Evolutionary conservation across 768 basidiomycete genomes (phyloP).

Genomic region (Russula sp.): DNA sequence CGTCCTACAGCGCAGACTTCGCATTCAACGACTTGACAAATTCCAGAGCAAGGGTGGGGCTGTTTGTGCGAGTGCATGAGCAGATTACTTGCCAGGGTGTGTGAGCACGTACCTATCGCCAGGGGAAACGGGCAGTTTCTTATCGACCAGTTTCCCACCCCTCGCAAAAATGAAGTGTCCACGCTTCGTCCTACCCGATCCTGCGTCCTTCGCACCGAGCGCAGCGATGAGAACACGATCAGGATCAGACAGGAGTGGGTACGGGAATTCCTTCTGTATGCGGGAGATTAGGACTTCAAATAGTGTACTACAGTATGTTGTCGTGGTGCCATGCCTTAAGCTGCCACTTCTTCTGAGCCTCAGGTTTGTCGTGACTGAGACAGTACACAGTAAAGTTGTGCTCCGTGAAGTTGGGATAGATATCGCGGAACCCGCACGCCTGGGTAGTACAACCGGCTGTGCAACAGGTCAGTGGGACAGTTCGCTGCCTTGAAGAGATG

Average conservation of each 20-base stretch:
- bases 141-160: conserved; percentile 84
- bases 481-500: not conserved
- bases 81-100: not conserved
- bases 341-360: conserved; percentile 80
- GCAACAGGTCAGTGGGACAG: conserved; percentile 1
- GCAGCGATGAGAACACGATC: conserved; percentile 71
- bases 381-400: conserved; percentile 73
- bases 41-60: conserved; percentile 59
- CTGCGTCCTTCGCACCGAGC: conserved; percentile 61
- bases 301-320: not conserved
- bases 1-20: conserved; percentile 4
- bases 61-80: conserved; percentile 27
- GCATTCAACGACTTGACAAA: conserved; percentile 48
- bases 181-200: conserved; percentile 72
- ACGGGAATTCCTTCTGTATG: conserved; percentile 73
- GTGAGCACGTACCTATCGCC: conserved; percentile 58
- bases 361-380: conserved; percentile 69
- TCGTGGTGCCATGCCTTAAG: conserved; percentile 52
- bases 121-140: conserved; percentile 81
- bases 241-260: conserved; percentile 85
- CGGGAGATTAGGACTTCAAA: conserved; percentile 10
- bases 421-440: conserved; percentile 88
- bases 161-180: conserved; percentile 93
- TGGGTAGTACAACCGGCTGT: conserved; percentile 87
- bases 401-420: conserved; percentile 66